Evolutionary conservation across 2,329 filamentous ascomycete genomes (phyloP).

Genomic region (Aureobasidium sp.): DNA sequence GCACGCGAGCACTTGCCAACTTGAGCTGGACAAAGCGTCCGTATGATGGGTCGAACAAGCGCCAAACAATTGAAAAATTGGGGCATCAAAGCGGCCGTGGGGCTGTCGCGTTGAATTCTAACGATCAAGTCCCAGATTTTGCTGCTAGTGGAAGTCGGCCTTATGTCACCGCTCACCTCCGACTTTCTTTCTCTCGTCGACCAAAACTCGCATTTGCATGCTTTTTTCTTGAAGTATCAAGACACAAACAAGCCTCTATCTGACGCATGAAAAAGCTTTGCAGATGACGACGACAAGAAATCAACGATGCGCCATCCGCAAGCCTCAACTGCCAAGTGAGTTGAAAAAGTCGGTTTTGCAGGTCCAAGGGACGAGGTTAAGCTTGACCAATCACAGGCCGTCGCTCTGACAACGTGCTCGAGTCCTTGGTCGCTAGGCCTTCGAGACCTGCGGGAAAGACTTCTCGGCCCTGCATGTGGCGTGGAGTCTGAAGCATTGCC

Average conservation of each 20-base stretch:
- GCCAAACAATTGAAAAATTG: constrained; percentile 8
- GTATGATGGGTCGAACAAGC: constrained; percentile 12
- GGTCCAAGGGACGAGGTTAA: neutral
- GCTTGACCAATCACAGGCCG: neutral
- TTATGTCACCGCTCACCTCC: neutral
- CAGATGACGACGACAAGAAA: neutral
- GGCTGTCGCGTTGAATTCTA: constrained; percentile 13
- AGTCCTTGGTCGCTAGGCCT: constrained; percentile 6
- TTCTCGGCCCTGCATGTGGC: constrained; percentile 15
- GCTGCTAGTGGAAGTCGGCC: neutral
- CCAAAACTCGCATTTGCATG: neutral
- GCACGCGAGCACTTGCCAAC: constrained; percentile 14
- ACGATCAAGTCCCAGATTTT: neutral
- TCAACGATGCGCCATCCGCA: neutral
- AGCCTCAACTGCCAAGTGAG: constrained; percentile 12
- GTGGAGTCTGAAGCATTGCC: neutral
- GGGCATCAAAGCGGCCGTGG: constrained; percentile 4
- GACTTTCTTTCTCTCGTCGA: neutral
- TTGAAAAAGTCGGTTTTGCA: constrained; percentile 6
- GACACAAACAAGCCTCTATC: neutral
- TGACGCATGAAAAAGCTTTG: constrained; percentile 6
- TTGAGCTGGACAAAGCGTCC: constrained; percentile 8
- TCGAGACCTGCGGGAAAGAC: constrained; percentile 11
- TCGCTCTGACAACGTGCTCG: constrained; percentile 8
- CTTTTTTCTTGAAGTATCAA: neutral